Conservation (phyloP, 2,329 filamentous ascomycete species). For the Macrophomina tecta region DNA sequence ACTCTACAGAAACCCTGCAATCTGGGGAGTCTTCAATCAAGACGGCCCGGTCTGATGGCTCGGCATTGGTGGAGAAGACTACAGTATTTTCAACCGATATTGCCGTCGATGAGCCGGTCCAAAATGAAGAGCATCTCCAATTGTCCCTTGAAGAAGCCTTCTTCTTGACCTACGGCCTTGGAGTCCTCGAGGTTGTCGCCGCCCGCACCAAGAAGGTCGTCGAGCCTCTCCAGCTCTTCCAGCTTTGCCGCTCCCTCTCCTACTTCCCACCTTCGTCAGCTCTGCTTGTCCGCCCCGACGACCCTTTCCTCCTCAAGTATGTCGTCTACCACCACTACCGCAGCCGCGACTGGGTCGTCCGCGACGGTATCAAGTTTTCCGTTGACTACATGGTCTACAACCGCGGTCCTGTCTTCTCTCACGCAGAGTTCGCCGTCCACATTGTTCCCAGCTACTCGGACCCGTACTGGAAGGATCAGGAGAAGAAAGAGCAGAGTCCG, state of each 20-base stretch:
- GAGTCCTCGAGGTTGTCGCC: constrained; percentile 67
- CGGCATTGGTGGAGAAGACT: neutral
- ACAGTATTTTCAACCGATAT: neutral
- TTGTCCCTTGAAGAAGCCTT: constrained; percentile 89
- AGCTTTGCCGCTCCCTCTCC: constrained; percentile 71
- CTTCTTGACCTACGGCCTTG: constrained; percentile 83
- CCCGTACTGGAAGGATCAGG: constrained; percentile 70
- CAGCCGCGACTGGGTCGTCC: constrained; percentile 91
- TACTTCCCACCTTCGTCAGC: constrained; percentile 65
- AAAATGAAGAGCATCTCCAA: constrained; percentile 85
- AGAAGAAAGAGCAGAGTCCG: constrained; percentile 57
- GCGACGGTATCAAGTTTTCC: constrained; percentile 91
- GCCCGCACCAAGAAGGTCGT: constrained; percentile 54
- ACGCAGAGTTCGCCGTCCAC: constrained; percentile 89
- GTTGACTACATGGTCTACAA: constrained; percentile 95
- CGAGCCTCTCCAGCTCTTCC: constrained; percentile 55
- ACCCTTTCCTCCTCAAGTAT: constrained; percentile 85
- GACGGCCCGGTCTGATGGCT: neutral
- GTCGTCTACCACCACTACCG: constrained; percentile 95
- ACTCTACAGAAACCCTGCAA: neutral
- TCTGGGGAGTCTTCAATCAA: neutral
- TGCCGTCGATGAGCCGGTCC: constrained; percentile 35
- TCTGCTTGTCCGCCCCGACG: constrained; percentile 69
- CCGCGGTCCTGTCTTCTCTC: constrained; percentile 89
- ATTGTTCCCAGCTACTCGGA: constrained; percentile 83